Base-by-base conservation (phyloP, 139 green algal species). In the Chlamydomonas sp. region DNA sequence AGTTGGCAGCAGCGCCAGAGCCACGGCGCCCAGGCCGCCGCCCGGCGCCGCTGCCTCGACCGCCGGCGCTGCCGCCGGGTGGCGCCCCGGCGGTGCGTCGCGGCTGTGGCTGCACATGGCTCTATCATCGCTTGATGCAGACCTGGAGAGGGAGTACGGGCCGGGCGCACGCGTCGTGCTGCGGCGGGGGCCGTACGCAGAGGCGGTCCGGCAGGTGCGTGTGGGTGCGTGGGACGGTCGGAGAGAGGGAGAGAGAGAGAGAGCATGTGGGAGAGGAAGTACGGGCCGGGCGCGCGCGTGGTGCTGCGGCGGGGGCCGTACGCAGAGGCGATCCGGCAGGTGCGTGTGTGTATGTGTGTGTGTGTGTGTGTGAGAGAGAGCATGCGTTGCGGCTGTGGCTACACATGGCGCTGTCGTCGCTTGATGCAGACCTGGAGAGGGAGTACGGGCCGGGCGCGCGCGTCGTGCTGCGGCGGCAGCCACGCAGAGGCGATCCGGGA, bases 201-300 rank as follows among this genome's bases (percentile, higher is more conserved):
- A 30, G 22, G 54, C 54, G 22, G n/a, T 63, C 26, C 22, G 29
- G n/a, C 20, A 63, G 54, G 54, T 63, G n/a, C n/a, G n/a, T n/a
- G n/a, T n/a, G n/a, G n/a, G n/a, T n/a, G n/a, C n/a, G n/a, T n/a
- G n/a, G n/a, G n/a, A 28, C 26, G 54, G 29, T 35, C 54, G n/a
- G 29, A 28, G 54, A 28, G 29, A 63, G 54, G n/a, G 29, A 63
- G 54, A 24, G 29, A 63, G 20, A 63, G 29, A 54, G 13, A 20
- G 43, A 54, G 20, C 20, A 54, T 54, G 13, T 26, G 13, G 16
- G 16, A 54, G 20, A 54, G 16, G 20, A 54, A 13, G 16, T n/a
- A 63, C 62, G 65, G 65, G 8, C 6, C 65, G 61, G 65, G 65
- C 6, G 65, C 65, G n/a, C n/a, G n/a, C n/a, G n/a, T n/a, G n/a